Evolutionary conservation across 176 grass and related monocot species (phyloP).

Genomic region (Avena insularis): DNA sequence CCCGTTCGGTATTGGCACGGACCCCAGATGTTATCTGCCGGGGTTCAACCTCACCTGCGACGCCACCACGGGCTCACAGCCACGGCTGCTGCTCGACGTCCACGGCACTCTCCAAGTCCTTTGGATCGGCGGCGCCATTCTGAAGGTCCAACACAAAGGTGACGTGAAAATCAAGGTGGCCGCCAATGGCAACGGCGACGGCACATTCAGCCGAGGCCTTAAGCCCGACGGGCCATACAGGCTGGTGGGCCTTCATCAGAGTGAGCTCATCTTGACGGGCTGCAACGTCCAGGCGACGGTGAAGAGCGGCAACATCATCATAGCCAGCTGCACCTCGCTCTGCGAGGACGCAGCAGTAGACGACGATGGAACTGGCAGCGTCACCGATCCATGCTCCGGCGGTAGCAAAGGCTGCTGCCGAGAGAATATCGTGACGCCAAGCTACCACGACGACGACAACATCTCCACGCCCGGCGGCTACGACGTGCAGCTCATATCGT

Average conservation of each 20-base stretch:
- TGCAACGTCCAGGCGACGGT: background rate
- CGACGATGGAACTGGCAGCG: background rate
- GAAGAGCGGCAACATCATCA: background rate
- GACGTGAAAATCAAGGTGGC: background rate
- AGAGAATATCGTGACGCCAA: background rate
- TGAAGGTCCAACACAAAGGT: background rate
- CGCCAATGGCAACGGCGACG: background rate
- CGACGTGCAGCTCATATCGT: background rate
- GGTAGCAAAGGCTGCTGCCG: background rate
- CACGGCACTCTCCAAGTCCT: background rate
- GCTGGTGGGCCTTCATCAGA: too few species aligned
- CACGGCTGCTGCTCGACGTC: background rate
- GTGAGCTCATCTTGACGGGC: background rate
- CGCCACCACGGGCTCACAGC: background rate
- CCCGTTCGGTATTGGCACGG: background rate
- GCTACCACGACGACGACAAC: background rate
- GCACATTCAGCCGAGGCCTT: background rate
- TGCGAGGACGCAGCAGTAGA: background rate
- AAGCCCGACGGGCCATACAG: background rate
- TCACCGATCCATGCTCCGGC: background rate
- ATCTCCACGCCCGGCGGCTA: background rate
- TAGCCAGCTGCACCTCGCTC: background rate
- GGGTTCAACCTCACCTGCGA: background rate
- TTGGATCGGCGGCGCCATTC: rapidly evolving
- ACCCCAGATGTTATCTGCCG: background rate